These are phyloP conservation scores for Serendipita indica DNA, from an alignment of 768 basidiomycete species.

Conservation along the genomic window DNA sequence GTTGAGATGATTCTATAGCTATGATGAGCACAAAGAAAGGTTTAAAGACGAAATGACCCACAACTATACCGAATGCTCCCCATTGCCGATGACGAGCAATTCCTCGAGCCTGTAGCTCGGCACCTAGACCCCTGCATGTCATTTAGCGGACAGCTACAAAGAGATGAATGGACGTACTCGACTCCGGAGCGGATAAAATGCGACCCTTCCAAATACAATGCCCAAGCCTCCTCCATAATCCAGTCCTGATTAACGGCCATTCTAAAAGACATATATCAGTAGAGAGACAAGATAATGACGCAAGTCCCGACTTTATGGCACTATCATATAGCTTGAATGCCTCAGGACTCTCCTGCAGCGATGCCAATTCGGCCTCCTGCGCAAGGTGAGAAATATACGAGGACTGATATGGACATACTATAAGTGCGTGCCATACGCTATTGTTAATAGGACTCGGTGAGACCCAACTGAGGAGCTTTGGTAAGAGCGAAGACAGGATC, in stretches of 20 bases:
- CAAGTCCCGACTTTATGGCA: slow-evolving; percentile 39
- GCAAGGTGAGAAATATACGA: neutral
- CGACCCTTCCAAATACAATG: slow-evolving; percentile 52
- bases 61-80: slow-evolving; percentile 60
- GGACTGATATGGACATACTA: slow-evolving; percentile 29
- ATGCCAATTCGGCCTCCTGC: slow-evolving; percentile 58
- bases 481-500: neutral
- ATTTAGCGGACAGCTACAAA: neutral
- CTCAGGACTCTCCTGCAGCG: slow-evolving; percentile 37
- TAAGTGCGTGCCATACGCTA: slow-evolving; percentile 51
- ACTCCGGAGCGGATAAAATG: slow-evolving; percentile 53
- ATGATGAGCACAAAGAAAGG: slow-evolving; percentile 26
- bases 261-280: slow-evolving; percentile 22
- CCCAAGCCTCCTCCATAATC: slow-evolving; percentile 59
- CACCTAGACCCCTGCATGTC: slow-evolving; percentile 42
- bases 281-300: neutral
- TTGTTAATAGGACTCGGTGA: slow-evolving; percentile 56
- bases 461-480: slow-evolving; percentile 37
- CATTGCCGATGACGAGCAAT: slow-evolving; percentile 52
- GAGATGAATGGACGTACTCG: slow-evolving; percentile 22
- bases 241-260: slow-evolving; percentile 53
- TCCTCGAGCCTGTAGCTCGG: slow-evolving; percentile 50
- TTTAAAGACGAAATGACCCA: neutral
- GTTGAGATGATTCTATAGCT: slow-evolving; percentile 31
- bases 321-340: slow-evolving; percentile 54